Evolutionary conservation across 805 yeast species (phyloP).

Genomic region (Ogataea degrootiae): DNA sequence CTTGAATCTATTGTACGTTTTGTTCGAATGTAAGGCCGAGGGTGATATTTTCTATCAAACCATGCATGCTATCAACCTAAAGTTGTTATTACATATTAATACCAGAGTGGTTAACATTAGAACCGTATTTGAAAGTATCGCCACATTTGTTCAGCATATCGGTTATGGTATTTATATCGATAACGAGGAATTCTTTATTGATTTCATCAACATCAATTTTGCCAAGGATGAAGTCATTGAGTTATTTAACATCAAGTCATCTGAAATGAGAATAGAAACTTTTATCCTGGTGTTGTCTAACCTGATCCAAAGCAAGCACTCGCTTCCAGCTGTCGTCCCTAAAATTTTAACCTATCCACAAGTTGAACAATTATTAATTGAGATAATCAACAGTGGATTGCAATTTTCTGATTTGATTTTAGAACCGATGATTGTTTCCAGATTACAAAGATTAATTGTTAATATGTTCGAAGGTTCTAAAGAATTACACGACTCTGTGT

Average conservation of each 20-base stretch:
- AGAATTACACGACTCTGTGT: slow-evolving; percentile 6
- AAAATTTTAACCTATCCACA: slow-evolving; percentile 13
- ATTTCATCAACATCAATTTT: slow-evolving; percentile 25
- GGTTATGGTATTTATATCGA: slow-evolving; percentile 31
- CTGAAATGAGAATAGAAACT: slow-evolving; percentile 13
- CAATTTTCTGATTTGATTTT: slow-evolving; percentile 16
- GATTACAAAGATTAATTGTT: slow-evolving; percentile 23
- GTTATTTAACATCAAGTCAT: slow-evolving; percentile 6
- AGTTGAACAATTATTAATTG: slow-evolving; percentile 14
- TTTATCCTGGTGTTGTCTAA: slow-evolving; percentile 13
- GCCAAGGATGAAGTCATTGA: slow-evolving; percentile 10
- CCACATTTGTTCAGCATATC: slow-evolving; percentile 32
- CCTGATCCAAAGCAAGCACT: slow-evolving; percentile 5
- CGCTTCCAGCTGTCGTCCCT: slow-evolving; percentile 10
- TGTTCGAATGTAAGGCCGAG: slow-evolving; percentile 32
- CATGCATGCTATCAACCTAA: slow-evolving; percentile 48
- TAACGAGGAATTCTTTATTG: slow-evolving; percentile 36
- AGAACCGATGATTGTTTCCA: slow-evolving; percentile 17
- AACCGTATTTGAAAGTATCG: slow-evolving; percentile 32
- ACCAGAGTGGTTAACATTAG: slow-evolving; percentile 23
- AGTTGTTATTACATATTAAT: slow-evolving; percentile 38
- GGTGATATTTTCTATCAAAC: slow-evolving; percentile 44
- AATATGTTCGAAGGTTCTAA: slow-evolving; percentile 18
- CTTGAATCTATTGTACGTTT: slow-evolving; percentile 25
- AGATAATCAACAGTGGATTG: slow-evolving; percentile 12